These are phyloP conservation scores for Wickerhamiella kurtzmanii DNA, from an alignment of 805 yeast genomes.

Conservation along the genomic window DNA sequence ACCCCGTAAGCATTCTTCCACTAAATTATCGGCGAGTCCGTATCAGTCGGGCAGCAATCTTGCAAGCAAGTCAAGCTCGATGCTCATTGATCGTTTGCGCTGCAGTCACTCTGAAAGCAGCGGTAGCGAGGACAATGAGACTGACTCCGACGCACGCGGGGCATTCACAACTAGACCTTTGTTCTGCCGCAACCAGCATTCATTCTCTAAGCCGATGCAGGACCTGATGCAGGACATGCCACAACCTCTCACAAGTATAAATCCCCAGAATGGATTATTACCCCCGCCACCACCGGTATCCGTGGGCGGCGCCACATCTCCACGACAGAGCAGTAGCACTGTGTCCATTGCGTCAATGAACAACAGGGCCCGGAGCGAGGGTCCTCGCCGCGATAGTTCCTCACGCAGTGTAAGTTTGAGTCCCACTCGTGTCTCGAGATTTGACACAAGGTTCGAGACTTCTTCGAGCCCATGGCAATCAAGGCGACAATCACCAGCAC, in stretches of 20 bases:
- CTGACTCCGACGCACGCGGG: neutral
- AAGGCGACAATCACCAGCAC: neutral
- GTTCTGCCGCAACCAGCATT: neutral
- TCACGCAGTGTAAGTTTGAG: neutral
- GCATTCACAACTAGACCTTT: neutral
- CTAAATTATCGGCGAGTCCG: neutral
- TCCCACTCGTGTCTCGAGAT: neutral
- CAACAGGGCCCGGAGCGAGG: neutral
- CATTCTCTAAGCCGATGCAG: neutral
- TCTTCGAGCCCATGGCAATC: neutral
- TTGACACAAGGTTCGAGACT: neutral
- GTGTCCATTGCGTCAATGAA: neutral
- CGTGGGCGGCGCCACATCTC: neutral
- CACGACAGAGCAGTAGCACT: neutral
- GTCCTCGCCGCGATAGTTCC: neutral
- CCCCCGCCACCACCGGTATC: neutral
- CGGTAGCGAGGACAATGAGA: neutral
- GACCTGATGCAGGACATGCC: neutral
- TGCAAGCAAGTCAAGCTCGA: slow-evolving; percentile 1
- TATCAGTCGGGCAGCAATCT: neutral
- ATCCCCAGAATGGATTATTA: neutral
- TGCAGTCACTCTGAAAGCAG: slow-evolving; percentile 7
- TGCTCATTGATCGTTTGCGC: slow-evolving; percentile 17
- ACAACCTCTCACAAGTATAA: neutral
- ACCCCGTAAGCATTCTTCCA: neutral